Evolutionary conservation across 768 basidiomycete species (phyloP), one percentile per base, ranked within the genome.

Genomic region (Russula vinacea): DNA sequence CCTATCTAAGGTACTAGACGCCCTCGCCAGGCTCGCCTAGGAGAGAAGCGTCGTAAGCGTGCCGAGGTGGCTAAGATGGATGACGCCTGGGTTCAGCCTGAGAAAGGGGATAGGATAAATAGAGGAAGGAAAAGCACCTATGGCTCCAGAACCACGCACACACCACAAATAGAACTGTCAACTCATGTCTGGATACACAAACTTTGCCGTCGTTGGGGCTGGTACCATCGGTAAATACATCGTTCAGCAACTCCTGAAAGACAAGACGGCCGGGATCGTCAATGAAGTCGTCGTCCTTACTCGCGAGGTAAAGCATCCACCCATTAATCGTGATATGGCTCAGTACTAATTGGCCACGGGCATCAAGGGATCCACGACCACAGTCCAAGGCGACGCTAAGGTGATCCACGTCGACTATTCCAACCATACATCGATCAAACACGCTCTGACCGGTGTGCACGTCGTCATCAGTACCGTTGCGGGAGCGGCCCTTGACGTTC

Each of bases 151-250:
- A 35, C 10, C 14, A 11, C 47, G 19, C 19, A 19, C n/a, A 45
- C 42, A 42, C 16, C n/a, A n/a, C n/a, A n/a, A 4, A 45, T 22
- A 29, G 5, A 29, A 11, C n/a, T 24, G 40, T 16, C 47, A 47
- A 17, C 51, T 29, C 45, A 66, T 63, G 64, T 63, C 64, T 11
- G 56, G 55, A 37, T 66, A 66, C 42, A 66, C 53, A 10, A 66
- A 58, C 51, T 69, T 69, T 24, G 62, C 67, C 1, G 52, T 69
- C 26, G 53, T 62, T 17, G 68, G 68, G 7, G 68, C 68, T 2
- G 68, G 68, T 19, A 58, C 24, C 11, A 13, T 69, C 52, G 68
- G 68, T 9, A 59, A 24, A 13, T 69, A 39, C 47, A 37, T 69
- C 35, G 33, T 69, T 29, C 59, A 47, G 17, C 47, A 65, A 17